A percentile compares a stretch with the other conserved stretches of the same genome.
These are phyloP conservation scores for Ceratocystis colombiana DNA, from an alignment of 2,329 filamentous ascomycete species.

Conservation along the genomic window DNA sequence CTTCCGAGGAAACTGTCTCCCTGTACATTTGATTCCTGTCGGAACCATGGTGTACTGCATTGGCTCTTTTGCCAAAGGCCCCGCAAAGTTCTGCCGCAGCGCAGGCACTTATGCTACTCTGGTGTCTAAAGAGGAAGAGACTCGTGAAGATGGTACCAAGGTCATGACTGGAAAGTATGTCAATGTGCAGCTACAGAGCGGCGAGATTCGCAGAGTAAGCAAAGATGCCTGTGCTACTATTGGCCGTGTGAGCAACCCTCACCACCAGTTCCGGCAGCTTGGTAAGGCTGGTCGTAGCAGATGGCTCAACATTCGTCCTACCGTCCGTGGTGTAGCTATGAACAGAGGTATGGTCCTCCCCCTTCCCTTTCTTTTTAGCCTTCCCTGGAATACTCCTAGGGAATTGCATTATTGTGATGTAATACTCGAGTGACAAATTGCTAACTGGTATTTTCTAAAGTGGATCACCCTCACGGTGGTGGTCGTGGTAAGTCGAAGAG, in stretches of 20 bases:
- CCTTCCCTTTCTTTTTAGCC: background rate
- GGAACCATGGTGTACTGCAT: conserved; percentile 91
- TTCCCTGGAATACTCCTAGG: background rate
- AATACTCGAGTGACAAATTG: conserved; percentile 1
- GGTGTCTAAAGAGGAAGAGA: conserved; percentile 76
- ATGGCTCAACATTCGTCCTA: conserved; percentile 89
- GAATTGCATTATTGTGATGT: background rate
- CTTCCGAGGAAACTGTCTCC: conserved; percentile 87
- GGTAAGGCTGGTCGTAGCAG: conserved; percentile 91
- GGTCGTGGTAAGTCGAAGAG: conserved; percentile 99
- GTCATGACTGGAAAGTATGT: conserved; percentile 66
- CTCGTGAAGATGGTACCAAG: conserved; percentile 48
- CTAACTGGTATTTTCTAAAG: conserved; percentile 33
- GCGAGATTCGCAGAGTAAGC: conserved; percentile 80
- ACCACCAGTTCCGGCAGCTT: conserved; percentile 80
- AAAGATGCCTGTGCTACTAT: conserved; percentile 91
- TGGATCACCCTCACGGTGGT: conserved; percentile 96
- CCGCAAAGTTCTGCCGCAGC: conserved; percentile 85
- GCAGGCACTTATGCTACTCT: conserved; percentile 87
- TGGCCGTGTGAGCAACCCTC: conserved; percentile 84
- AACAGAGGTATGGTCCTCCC: conserved; percentile 60
- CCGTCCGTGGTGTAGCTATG: conserved; percentile 96
- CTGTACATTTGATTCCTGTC: conserved; percentile 88
- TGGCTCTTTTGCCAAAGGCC: conserved; percentile 60
- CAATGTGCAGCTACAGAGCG: conserved; percentile 78